Evolutionary conservation across 495 filamentous ascomycete species (phyloP).

Genomic region (Trichoderma virens): DNA sequence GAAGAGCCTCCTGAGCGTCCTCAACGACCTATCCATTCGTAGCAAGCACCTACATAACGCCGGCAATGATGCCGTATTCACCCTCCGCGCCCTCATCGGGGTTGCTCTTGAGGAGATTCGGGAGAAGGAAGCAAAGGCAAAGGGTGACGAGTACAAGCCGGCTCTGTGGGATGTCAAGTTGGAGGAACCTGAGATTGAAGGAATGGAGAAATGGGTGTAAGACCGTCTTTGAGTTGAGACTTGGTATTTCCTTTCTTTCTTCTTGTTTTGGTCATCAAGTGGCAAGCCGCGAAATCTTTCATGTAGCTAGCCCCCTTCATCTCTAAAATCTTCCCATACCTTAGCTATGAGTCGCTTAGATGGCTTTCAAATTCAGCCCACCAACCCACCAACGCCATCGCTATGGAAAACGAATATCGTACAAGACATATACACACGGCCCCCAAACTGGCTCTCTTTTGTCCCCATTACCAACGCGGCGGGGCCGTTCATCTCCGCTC

Average conservation of each 20-base stretch:
- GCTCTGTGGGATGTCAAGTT: not conserved
- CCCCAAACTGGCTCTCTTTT: not conserved
- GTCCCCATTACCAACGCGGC: not conserved
- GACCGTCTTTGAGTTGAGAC: not conserved
- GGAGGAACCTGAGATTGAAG: not conserved
- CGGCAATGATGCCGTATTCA: slow-evolving; percentile 89
- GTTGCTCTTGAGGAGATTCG: slow-evolving; percentile 45
- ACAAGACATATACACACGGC: slow-evolving; percentile 5
- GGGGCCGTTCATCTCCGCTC: not conserved
- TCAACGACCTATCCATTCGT: slow-evolving; percentile 53
- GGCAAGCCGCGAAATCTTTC: not conserved
- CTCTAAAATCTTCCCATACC: not conserved
- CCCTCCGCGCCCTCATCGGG: slow-evolving; percentile 64
- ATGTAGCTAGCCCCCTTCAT: not conserved
- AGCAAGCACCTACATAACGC: slow-evolving; percentile 75
- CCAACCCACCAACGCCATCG: slow-evolving; percentile 8
- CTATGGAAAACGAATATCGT: slow-evolving; percentile 9
- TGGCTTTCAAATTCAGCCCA: not conserved
- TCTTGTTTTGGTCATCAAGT: not conserved
- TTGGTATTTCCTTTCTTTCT: not conserved
- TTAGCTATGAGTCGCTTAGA: not conserved
- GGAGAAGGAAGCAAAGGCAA: not conserved
- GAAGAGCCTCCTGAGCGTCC: slow-evolving; percentile 50
- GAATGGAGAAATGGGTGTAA: not conserved
- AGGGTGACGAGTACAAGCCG: slow-evolving; percentile 6